A percentile compares a stretch with the other conserved stretches of the same genome.
These are phyloP conservation scores for Penicillium rolfsii DNA, from an alignment of 2,329 filamentous ascomycete genomes.

Conservation along the genomic window DNA sequence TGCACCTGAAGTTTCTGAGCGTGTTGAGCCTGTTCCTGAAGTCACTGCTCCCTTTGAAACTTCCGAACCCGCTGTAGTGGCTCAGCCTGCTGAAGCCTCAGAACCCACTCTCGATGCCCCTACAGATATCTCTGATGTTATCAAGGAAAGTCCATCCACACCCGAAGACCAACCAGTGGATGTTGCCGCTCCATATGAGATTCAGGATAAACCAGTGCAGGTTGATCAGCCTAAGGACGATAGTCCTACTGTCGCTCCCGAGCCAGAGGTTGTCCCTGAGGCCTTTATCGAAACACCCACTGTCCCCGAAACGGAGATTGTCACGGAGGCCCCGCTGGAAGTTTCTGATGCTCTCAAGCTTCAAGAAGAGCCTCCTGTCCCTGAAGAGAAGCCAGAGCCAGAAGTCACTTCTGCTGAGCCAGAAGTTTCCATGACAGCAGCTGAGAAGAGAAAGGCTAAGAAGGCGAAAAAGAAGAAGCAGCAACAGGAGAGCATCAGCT, in stretches of 20 bases:
- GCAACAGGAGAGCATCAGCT: constrained; percentile 12
- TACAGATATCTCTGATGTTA: background rate
- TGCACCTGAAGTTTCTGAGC: background rate
- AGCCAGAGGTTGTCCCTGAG: constrained; percentile 1
- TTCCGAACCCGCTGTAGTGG: background rate
- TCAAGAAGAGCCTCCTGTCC: background rate
- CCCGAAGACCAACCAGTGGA: constrained; percentile 4
- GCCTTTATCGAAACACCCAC: background rate
- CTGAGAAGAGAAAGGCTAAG: constrained; percentile 24
- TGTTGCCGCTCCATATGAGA: background rate
- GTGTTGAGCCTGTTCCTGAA: background rate
- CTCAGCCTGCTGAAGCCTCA: background rate
- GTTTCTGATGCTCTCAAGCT: background rate
- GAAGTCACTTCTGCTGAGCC: constrained; percentile 9
- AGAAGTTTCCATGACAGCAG: constrained; percentile 22
- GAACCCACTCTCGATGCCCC: background rate
- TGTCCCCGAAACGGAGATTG: background rate
- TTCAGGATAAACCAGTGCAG: constrained; percentile 2
- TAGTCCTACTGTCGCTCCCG: background rate
- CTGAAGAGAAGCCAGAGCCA: background rate
- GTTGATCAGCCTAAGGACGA: constrained; percentile 6
- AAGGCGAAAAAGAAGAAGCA: constrained; percentile 24
- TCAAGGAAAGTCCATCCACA: background rate
- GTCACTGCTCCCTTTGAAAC: background rate
- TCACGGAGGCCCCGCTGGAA: constrained; percentile 1